Conservation (phyloP, 2,329 filamentous ascomycete genomes). For the Penicillium psychrosexuale region DNA sequence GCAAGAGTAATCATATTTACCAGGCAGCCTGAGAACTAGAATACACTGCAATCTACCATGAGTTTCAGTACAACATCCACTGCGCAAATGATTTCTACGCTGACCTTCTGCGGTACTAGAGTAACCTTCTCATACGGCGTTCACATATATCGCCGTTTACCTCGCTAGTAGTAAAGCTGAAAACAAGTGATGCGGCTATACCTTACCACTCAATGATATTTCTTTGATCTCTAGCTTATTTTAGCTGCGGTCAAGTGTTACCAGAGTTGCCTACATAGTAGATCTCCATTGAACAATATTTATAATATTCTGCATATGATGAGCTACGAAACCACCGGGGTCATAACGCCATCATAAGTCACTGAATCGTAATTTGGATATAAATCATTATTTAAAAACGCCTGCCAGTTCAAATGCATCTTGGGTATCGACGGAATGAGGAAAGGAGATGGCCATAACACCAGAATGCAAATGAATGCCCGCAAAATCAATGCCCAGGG, state of each 20-base stretch:
- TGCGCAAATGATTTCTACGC: background rate
- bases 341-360: background rate
- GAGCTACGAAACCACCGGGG: background rate
- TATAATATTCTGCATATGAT: background rate
- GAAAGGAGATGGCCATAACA: constrained; percentile 15
- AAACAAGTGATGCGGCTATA: background rate
- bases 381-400: constrained; percentile 12
- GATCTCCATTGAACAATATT: background rate
- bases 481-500: background rate
- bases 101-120: background rate
- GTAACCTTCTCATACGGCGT: background rate
- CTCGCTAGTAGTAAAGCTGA: background rate
- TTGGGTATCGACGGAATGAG: constrained; percentile 23
- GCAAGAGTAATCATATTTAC: background rate
- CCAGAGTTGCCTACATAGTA: background rate
- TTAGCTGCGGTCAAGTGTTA: background rate
- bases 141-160: background rate
- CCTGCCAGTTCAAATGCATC: constrained; percentile 19
- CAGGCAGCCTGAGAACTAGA: background rate
- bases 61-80: background rate
- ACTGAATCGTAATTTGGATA: background rate
- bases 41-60: background rate
- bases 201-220: background rate
- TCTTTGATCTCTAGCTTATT: background rate
- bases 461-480: constrained; percentile 20